Evolutionary conservation across 345 rosid species (phyloP), one percentile per base, ranked within the genome.

Genomic region (Rhodomyrtus tomentosa): DNA sequence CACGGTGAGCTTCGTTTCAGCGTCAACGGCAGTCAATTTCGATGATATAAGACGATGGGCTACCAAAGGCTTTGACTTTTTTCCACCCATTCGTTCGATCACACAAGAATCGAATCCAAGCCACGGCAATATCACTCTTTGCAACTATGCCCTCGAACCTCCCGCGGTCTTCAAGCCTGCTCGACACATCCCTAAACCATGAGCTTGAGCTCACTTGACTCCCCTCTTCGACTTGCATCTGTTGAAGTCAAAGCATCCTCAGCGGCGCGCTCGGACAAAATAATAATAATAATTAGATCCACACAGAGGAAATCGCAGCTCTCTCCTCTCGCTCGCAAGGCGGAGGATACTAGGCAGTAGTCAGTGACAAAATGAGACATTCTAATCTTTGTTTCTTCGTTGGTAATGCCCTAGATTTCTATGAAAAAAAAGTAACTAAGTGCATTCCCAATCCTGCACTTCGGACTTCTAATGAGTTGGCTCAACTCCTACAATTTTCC

Each of bases 261-360:
- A 91, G 88, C 76, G 95, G 91, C 89, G 91, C 82, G 27, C 85
- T 81, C 40, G 89, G 86, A 93, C 87, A 3, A 92, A 3, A n/a
- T n/a, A n/a, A n/a, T n/a, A n/a, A n/a, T n/a, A n/a, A n/a, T n/a
- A 92, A 97, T 1, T 88, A 92, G 72, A 84, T 84, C 83, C 59
- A 83, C 7, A 90, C 91, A n/a, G 50, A 95, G 90, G 83, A 92
- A 92, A 59, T 82, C 90, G 55, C 91, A 84, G 86, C 92, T 94
- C 84, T 89, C 90, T 13, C 89, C 95, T 2, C 95, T 89, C 87
- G 54, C 84, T 86, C 1, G 91, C 93, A 88, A 93, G 95, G 9
- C 85, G 54, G 11, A 88, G 85, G 62, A 95, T 84, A 80, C 84
- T 88, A 15, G 89, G 36, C 0, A 94, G 81, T 55, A 80, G 3